Conservation (phyloP, 257 asterid species). For the Penstemon newberryi region DNA sequence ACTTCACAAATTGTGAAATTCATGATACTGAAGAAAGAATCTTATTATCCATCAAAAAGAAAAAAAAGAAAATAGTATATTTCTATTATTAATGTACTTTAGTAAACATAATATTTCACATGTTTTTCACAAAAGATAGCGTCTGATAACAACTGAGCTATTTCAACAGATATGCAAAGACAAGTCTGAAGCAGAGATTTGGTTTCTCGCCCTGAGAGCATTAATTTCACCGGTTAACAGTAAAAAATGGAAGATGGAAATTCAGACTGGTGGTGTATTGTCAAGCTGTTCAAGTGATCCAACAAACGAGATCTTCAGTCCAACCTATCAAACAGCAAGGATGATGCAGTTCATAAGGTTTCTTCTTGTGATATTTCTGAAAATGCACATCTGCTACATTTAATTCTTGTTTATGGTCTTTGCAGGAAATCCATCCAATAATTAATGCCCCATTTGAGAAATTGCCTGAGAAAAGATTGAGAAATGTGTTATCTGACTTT, state of each 20-base stretch:
- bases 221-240: conserved; percentile 88
- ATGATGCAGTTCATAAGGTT: conserved; percentile 8
- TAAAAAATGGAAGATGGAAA: conserved; percentile 94
- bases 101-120: background rate
- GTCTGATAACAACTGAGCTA: conserved; percentile 25
- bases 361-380: conserved; percentile 26
- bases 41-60: no score
- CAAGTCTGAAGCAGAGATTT: conserved; percentile 98
- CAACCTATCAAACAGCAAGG: conserved; percentile 79
- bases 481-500: conserved; percentile 59
- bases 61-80: background rate
- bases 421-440: conserved; percentile 45
- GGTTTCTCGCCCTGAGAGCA: conserved; percentile 98
- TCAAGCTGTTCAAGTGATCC: conserved; percentile 48
- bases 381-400: conserved; percentile 20
- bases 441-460: conserved; percentile 33
- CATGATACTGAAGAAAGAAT: background rate
- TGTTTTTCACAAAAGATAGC: background rate
- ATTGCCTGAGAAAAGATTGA: conserved; percentile 83
- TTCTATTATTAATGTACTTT: background rate
- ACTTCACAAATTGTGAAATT: conserved; percentile 8
- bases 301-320: conserved; percentile 88
- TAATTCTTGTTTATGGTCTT: conserved; percentile 25
- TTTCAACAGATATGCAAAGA: conserved; percentile 83
- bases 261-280: conserved; percentile 45